Evolutionary conservation across 192 early-diverging fungal species (phyloP), one percentile per base, ranked within the genome.

Genomic region (Coemansia aciculifera): DNA sequence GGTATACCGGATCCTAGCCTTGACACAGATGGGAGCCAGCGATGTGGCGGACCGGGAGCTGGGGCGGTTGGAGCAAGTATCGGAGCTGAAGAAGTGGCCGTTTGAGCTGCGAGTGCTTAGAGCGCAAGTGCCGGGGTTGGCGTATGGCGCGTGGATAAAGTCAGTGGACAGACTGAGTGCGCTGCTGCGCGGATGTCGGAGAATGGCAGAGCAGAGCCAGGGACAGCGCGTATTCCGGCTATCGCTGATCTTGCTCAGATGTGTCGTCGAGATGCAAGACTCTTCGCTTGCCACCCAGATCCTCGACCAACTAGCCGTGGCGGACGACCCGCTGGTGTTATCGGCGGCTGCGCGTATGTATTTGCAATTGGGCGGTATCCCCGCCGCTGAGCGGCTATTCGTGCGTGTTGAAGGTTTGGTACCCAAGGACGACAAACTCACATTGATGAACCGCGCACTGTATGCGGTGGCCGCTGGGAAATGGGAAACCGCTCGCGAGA

Each of bases 31-130:
- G 17, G 52, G 60, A 3, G 31, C 51, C 39, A 36, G 27, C 4
- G 48, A 2, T n/a, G 40, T 44, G 27, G 80, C 72, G 1, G 63
- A 46, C 3, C 51, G 59, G 3, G 80, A 83, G 68, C 42, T 83
- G 43, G 40, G 8, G 5, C 42, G 69, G 1, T 37, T 82, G 19
- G 71, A 73, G 61, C 7, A 4, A 0, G 73, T 66, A 15, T 27
- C 59, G 40, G 49, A 60, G 12, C 62, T 59, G 36, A 34, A 37
- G 0, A 57, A 21, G 23, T 84, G 81, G 81, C 81, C 81, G 66
- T 75, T 78, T 24, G 81, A 75, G 62, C 65, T 84, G 38, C 69
- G 81, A 0, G 38, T 79, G 11, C 19, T 84, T 39, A 36, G 81
- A 0, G 81, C 81, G n/a, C 68, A 40, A 52, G 17, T 63, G 0